Evolutionary conservation across 129 eudicot genomes (phyloP), one percentile per base, ranked within the genome.

Genomic region (Flaveria ramosissima): DNA sequence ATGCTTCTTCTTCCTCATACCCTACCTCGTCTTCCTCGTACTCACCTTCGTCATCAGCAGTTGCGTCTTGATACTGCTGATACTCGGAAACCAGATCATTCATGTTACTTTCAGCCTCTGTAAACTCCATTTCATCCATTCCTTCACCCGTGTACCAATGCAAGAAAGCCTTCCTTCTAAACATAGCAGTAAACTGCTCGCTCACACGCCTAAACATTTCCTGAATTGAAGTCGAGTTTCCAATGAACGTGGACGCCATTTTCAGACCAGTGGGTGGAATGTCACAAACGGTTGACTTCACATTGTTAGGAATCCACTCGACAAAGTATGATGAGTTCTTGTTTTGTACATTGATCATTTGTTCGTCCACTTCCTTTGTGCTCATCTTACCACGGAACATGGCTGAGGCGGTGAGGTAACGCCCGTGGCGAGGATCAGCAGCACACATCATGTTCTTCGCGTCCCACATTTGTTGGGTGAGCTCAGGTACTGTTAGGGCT

Each of bases 61-160:
- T 87, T 7, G 96, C 96, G 82, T 90, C 96, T 71, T 90, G 96
- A 69, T 90, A 90, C 55, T 90, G 96, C 76, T 90, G 93, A 64
- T 90, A 90, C 89, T 88, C 93, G 0, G 91, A 74, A 1, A 90
- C 96, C 55, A 90, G 71, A 81, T 90, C 96, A 46, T 90, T 87
- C 96, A 89, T 89, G 71, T 90, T 90, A 57, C 92, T 90, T 81
- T 85, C 89, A 0, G 92, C 92, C 71, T 88, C 89, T 0, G 89
- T 87, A 50, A 88, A 88, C 64, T 85, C 92, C 96, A 89, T 89
- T 77, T 89, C 93, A 11, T 89, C 93, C 93, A 88, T 88, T 9
- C 93, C 93, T 60, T 88, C 93, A 9, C 90, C 90, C 0, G 93
- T 89, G 84, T 89, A 89, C 93, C 93, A 89, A 69, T 89, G 95